Base-by-base conservation (phyloP, 257 asterid genomes). In the Agastache rugosa region DNA sequence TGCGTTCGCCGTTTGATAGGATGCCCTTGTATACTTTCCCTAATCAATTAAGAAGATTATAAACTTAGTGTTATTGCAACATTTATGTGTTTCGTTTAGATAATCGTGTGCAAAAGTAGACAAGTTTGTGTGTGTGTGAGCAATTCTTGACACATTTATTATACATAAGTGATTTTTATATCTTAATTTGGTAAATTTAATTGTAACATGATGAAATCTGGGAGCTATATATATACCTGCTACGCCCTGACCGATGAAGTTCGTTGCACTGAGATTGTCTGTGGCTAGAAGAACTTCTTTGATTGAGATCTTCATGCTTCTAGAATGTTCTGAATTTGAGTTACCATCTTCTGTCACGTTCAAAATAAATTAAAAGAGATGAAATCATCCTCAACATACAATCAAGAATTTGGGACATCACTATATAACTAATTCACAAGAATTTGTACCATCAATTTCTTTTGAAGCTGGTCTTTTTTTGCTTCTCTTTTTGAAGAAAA, bases 201-300 rank as follows among this genome's bases (percentile, higher is more conserved):
- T n/a, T 50, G 25, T 20, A 54, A 20, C 6, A 54, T 54, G 11
- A 31, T 73, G 67, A 53, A 65, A 65, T 65, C 29, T 15, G 60
- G 58, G 16, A 31, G 41, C 11, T 44, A 17, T 12, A 14, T 44
- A 42, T 1, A 41, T 50, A 73, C 97, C 97, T 72, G 97, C 96
- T 64, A 92, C 71, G 48, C 96, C 97, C 74, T 92, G 93, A 7
- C 96, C 97, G 23, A 92, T 92, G 78, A 88, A 84, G 85, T 92
- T 88, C n/a, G 83, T 50, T 69, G 82, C 83, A 50, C 85, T 88
- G 58, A 88, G 90, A 72, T 84, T 81, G 76, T 87, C 68, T 15
- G 96, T 88, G 50, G 96, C 90, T 8, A 77, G 68, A 68, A 75
- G 76, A 66, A 92, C 87, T 51, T 88, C 84, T 77, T 66, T 82